Evolutionary conservation across 371 early-diverging fungal genomes (phyloP), one percentile per base, ranked within the genome.

Genomic region (Mortierella sp.): DNA sequence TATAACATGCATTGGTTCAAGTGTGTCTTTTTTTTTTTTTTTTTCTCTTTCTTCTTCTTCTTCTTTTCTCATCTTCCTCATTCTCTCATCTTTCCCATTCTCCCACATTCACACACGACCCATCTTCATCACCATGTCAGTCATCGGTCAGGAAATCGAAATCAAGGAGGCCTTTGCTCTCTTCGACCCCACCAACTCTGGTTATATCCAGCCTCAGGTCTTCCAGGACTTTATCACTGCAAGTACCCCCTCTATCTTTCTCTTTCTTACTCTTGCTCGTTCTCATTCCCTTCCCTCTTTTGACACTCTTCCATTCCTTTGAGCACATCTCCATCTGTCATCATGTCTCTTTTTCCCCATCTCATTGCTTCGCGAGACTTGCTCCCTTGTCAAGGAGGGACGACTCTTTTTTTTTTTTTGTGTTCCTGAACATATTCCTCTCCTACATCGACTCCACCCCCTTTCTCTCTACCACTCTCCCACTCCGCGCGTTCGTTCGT

Each of bases 121-220:
- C 37, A 25, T 43, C 16, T n/a, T 30, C 60, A 65, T 37, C 64
- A 43, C 37, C 37, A 37, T 9, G 9, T 37, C 9, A 37, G 65
- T 70, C 59, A 63, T 74, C 51, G 64, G 45, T 57, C 68, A 74
- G 74, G 75, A 75, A 69, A 75, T 70, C 70, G 75, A 75, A 57
- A 66, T 59, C 75, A 75, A 75, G 70, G 75, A 75, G 70, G 75
- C 75, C 25, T 75, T 75, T 50, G 75, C 75, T 29, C 70, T 75
- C 70, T 75, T 75, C 63, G 75, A 75, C 70, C 75, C 75, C 70
- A 75, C 75, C 60, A 75, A 75, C 75, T 70, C 75, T 43, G 75
- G 75, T 37, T 46, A 30, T 63, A 70, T 75, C 66, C 75, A 75
- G 66, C 75, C 75, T 63, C 37, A 65, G 66, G 75, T 70, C 75